A percentile compares a stretch with the other conserved stretches of the same genome.
Conservation (phyloP, 2,329 filamentous ascomycete genomes). For the Fusarium falciforme region DNA sequence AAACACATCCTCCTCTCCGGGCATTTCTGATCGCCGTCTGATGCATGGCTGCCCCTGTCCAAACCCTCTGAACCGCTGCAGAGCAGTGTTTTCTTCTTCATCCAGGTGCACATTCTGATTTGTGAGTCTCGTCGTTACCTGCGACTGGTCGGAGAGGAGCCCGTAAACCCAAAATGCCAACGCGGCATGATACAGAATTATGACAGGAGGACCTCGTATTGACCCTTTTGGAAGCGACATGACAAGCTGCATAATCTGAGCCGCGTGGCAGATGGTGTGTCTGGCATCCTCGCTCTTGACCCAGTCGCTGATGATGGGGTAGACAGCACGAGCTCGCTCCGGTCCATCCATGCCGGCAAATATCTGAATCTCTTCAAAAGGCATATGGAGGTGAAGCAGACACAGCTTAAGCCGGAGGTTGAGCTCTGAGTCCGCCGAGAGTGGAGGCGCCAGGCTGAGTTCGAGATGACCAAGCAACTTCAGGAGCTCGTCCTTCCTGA, state of each 20-base stretch:
- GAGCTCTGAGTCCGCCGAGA: slow-evolving; percentile 32
- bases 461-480: slow-evolving; percentile 40
- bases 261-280: slow-evolving; percentile 44
- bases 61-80: slow-evolving; percentile 26
- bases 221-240: slow-evolving; percentile 25
- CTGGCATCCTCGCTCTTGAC: slow-evolving; percentile 50
- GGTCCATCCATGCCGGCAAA: slow-evolving; percentile 57
- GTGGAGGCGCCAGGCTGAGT: not conserved
- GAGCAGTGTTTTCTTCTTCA: slow-evolving; percentile 7
- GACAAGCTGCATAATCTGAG: slow-evolving; percentile 42
- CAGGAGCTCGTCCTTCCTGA: slow-evolving; percentile 44
- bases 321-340: slow-evolving; percentile 50
- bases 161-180: slow-evolving; percentile 45
- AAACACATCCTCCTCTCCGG: slow-evolving; percentile 2
- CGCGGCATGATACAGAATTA: slow-evolving; percentile 45
- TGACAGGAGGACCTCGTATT: slow-evolving; percentile 38
- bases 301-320: slow-evolving; percentile 51
- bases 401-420: slow-evolving; percentile 48
- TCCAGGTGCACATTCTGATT: slow-evolving; percentile 16
- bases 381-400: slow-evolving; percentile 52
- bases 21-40: slow-evolving; percentile 17
- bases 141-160: slow-evolving; percentile 10
- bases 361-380: slow-evolving; percentile 55
- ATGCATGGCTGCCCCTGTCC: slow-evolving; percentile 30
- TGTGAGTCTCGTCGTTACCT: accelerated